phyloP scores from a whole-genome alignment of 208 protist species.

The Trichomonas gallinae region DNA sequence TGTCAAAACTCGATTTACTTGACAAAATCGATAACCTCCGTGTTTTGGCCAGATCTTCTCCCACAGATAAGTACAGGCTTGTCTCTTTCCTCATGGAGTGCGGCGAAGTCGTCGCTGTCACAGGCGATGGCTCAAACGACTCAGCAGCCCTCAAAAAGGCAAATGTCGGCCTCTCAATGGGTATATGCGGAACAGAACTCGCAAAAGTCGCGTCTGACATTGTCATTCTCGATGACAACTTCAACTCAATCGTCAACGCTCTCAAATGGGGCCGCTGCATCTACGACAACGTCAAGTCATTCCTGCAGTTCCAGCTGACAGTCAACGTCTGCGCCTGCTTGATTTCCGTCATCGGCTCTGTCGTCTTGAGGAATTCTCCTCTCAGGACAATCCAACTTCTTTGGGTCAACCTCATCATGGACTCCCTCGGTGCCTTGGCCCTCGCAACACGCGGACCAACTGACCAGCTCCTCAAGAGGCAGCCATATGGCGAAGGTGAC shows the following conservation, averaged over 20 bases:
- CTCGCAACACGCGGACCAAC: constrained; percentile 80
- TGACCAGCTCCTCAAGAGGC: constrained; percentile 40
- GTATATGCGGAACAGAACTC: constrained; percentile 11
- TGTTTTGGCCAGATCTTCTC: constrained; percentile 27
- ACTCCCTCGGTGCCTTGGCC: constrained; percentile 84
- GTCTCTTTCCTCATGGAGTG: constrained; percentile 8
- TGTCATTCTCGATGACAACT: constrained; percentile 33
- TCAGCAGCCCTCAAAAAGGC: constrained; percentile 82
- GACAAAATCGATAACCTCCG: not conserved
- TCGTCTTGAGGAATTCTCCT: constrained; percentile 42
- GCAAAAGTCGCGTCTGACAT: constrained; percentile 29
- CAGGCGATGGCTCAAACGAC: constrained; percentile 71
- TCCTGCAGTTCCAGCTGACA: constrained; percentile 91
- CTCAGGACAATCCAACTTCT: constrained; percentile 80
- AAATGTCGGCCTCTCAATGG: constrained; percentile 29
- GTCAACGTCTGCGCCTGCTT: constrained; percentile 81
- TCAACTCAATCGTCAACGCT: constrained; percentile 36
- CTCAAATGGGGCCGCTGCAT: constrained; percentile 90
- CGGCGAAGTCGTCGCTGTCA: constrained; percentile 27
- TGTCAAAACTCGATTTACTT: not conserved
- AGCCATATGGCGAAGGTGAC: constrained; percentile 34
- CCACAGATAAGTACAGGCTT: constrained; percentile 20
- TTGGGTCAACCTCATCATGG: constrained; percentile 98
- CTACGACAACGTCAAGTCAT: constrained; percentile 86
- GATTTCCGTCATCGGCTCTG: constrained; percentile 68